Evolutionary conservation across 805 yeast species (phyloP).

Genomic region (Metschnikowia bowlesiae): DNA sequence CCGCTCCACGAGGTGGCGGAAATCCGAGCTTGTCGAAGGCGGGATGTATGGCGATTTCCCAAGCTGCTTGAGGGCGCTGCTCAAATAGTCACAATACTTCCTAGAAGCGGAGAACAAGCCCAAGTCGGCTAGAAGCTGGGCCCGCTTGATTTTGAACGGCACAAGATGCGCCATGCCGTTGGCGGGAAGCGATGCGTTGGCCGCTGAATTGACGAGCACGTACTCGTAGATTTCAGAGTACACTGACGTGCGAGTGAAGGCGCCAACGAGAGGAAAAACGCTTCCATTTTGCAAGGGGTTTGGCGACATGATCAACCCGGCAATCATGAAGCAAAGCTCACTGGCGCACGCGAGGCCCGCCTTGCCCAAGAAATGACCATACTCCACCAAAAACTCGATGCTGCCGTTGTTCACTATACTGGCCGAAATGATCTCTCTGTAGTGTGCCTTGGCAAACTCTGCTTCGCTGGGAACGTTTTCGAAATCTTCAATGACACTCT

Average conservation of each 20-base stretch:
- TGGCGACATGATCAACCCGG: constrained; percentile 41
- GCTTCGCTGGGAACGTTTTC: constrained; percentile 37
- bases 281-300: constrained; percentile 23
- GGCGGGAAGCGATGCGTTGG: constrained; percentile 26
- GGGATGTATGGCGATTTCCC: constrained; percentile 30
- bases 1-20: constrained; percentile 40
- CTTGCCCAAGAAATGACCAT: constrained; percentile 44
- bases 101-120: constrained; percentile 59
- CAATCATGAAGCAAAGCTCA: constrained; percentile 43
- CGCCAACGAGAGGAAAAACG: constrained; percentile 39
- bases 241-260: constrained; percentile 28
- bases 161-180: constrained; percentile 51
- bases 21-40: constrained; percentile 23
- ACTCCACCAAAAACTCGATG: constrained; percentile 45
- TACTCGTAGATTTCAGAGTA: constrained; percentile 72
- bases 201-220: constrained; percentile 24
- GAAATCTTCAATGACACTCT: constrained; percentile 49
- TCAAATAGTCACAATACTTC: constrained; percentile 54
- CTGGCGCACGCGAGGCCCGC: constrained; percentile 33
- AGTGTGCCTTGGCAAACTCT: constrained; percentile 48
- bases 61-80: constrained; percentile 24
- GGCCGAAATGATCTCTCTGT: constrained; percentile 45
- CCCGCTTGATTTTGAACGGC: constrained; percentile 61
- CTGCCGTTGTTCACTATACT: constrained; percentile 32
- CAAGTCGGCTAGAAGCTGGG: constrained; percentile 62